Conservation (phyloP, 2,329 filamentous ascomycete species). For the Xylariaceae sp. region DNA sequence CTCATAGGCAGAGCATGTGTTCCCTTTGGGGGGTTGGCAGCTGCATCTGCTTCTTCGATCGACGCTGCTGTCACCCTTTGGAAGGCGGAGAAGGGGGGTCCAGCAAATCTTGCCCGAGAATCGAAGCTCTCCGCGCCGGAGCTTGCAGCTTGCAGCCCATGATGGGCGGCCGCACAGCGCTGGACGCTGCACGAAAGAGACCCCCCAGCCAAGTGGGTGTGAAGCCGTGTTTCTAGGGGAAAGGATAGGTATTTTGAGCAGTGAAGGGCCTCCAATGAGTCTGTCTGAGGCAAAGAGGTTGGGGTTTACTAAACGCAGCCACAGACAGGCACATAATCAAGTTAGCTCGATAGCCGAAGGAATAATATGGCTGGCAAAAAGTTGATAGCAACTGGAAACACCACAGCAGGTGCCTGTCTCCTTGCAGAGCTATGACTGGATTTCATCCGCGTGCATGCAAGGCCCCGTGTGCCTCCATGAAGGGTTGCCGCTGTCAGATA, state of each 20-base stretch:
- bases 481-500: conserved; percentile 21
- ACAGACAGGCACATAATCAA: no score
- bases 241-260: no score
- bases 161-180: conserved; percentile 10
- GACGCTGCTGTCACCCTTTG: conserved; percentile 14
- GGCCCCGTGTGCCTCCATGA: conserved; percentile 7
- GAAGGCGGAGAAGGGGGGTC: no score
- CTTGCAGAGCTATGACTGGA: conserved; percentile 9
- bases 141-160: conserved; percentile 9
- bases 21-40: background rate
- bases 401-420: no score
- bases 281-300: no score
- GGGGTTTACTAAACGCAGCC: no score
- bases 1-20: background rate
- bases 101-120: conserved; percentile 19
- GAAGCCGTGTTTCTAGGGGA: no score
- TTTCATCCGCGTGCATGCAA: conserved; percentile 21
- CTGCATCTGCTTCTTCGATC: background rate
- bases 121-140: conserved; percentile 12
- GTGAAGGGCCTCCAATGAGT: no score
- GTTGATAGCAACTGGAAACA: no score
- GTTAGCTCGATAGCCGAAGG: no score
- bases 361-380: no score
- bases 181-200: conserved; percentile 6
- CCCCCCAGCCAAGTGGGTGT: no score